Evolutionary conservation across 257 asterid species (phyloP).

Genomic region (Nicotiana tomentosiformis): DNA sequence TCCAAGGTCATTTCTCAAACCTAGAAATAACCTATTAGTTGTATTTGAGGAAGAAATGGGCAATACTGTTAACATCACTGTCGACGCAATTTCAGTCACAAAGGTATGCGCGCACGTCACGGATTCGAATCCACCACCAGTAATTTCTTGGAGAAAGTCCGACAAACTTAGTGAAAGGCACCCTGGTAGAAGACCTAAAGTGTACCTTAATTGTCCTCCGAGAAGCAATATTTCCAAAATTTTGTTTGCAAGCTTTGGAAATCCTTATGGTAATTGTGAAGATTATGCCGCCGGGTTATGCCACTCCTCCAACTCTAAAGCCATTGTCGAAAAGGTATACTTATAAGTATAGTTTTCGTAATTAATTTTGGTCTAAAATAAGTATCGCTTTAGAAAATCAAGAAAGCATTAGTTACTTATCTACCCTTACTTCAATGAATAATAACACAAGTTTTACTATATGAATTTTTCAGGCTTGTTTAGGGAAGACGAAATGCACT

Average conservation of each 20-base stretch:
- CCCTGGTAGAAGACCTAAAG: conserved; percentile 16
- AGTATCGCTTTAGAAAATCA: background rate
- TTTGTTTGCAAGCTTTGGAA: conserved; percentile 10
- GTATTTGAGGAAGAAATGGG: conserved; percentile 79
- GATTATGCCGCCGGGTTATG: conserved; percentile 43
- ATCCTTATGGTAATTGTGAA: conserved; percentile 38
- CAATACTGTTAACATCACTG: conserved; percentile 48
- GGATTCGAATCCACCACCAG: conserved; percentile 30
- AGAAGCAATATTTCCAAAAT: conserved; percentile 3
- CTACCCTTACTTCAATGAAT: no score
- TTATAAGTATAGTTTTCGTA: no score
- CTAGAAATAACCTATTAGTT: conserved; percentile 50
- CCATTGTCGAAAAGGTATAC: conserved; percentile 45
- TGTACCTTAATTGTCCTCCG: conserved; percentile 45
- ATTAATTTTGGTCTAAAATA: no score
- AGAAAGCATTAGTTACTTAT: background rate
- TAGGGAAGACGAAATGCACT: conserved; percentile 47
- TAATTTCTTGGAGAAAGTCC: conserved; percentile 16
- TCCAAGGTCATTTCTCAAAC: conserved; percentile 78
- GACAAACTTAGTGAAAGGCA: background rate
- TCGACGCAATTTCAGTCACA: conserved; percentile 47
- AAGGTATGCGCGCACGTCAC: conserved; percentile 43
- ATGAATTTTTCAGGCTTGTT: conserved; percentile 41
- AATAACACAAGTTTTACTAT: background rate
- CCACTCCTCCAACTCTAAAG: conserved; percentile 44